Percentiles rank a stretch among this genome's conserved stretches.
phyloP scores from a whole-genome alignment of 805 yeast species.

The Yarrowia deformans region DNA sequence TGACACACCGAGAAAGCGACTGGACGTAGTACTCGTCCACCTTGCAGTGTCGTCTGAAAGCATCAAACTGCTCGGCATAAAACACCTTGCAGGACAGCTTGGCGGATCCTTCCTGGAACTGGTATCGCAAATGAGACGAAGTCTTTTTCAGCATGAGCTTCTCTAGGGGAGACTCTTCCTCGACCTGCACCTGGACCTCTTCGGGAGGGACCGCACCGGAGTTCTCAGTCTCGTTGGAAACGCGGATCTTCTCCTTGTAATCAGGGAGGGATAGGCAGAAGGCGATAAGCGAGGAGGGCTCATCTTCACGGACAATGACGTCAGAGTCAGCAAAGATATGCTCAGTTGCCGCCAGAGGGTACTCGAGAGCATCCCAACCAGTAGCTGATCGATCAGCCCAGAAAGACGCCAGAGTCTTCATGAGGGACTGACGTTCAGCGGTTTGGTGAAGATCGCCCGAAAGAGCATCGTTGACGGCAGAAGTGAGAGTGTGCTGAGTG shows the following conservation, averaged over 20 bases:
- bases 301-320: conserved; percentile 93
- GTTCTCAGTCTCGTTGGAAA: conserved; percentile 47
- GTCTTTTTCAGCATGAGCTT: conserved; percentile 76
- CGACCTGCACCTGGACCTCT: conserved; percentile 12
- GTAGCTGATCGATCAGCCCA: conserved; percentile 98
- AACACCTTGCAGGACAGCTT: conserved; percentile 90
- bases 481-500: conserved; percentile 17
- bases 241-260: conserved; percentile 68
- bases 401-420: conserved; percentile 84
- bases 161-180: conserved; percentile 56
- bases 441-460: conserved; percentile 31
- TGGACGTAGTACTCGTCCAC: conserved; percentile 78
- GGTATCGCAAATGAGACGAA: conserved; percentile 90
- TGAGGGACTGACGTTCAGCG: conserved; percentile 75
- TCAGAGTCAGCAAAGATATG: conserved; percentile 94
- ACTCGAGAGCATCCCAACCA: conserved; percentile 89
- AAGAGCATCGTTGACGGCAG: conserved; percentile 31
- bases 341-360: conserved; percentile 80
- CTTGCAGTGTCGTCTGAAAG: conserved; percentile 85
- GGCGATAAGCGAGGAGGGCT: conserved; percentile 92
- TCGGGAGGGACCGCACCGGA: conserved; percentile 22
- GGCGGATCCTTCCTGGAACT: conserved; percentile 84
- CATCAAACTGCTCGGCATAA: conserved; percentile 96
- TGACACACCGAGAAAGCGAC: conserved; percentile 88
- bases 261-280: conserved; percentile 89